phyloP scores from a whole-genome alignment of 2,329 filamentous ascomycete species.

The Trichoderma semiorbis region DNA sequence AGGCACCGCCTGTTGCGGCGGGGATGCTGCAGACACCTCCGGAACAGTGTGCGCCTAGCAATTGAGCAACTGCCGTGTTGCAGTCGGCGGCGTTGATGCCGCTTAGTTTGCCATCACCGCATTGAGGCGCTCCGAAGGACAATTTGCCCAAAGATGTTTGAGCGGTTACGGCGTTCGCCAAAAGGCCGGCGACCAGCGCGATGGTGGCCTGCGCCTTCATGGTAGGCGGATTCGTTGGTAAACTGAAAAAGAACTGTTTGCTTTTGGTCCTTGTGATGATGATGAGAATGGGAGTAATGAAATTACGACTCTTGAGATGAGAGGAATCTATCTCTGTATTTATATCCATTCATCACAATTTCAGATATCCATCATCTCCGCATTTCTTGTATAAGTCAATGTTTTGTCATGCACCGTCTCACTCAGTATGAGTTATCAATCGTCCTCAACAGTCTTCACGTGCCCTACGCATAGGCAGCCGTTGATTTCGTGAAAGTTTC shows the following conservation, averaged over 20 bases:
- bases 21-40: constrained; percentile 1
- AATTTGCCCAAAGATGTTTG: background rate
- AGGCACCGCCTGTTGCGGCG: background rate
- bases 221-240: background rate
- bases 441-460: background rate
- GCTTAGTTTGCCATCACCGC: background rate
- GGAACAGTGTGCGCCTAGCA: background rate
- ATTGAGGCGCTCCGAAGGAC: background rate
- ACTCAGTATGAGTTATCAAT: background rate
- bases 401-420: background rate
- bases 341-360: background rate
- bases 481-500: background rate
- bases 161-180: background rate
- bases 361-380: background rate
- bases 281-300: background rate
- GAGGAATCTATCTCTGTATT: background rate
- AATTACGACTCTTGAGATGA: background rate
- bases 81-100: background rate
- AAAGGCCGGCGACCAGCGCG: background rate
- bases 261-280: background rate
- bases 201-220: constrained; percentile 4
- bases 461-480: too few species aligned
- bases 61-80: background rate
- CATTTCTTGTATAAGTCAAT: background rate
- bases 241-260: background rate